Percentiles rank a stretch among this genome's conserved stretches.
Evolutionary conservation across 129 eudicot genomes (phyloP).

Genomic region (Kitagawia praeruptora): DNA sequence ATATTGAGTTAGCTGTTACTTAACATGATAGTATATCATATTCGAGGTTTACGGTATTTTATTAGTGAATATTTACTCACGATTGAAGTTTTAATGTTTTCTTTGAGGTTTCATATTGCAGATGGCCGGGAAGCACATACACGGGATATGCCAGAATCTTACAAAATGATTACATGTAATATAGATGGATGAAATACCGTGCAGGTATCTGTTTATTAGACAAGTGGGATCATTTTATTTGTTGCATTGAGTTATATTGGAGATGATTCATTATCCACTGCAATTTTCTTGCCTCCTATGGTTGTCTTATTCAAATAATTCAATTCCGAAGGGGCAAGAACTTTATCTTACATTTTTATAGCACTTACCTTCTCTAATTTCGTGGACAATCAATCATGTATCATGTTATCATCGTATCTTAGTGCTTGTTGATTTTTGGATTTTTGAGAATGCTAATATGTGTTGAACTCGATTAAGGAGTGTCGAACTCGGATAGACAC

Average conservation of each 20-base stretch:
- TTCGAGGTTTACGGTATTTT: too few species aligned
- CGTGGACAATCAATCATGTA: background rate
- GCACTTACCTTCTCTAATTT: background rate
- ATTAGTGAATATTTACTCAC: background rate
- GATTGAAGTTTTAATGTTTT: background rate
- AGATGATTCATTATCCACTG: conserved; percentile 22
- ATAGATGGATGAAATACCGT: background rate
- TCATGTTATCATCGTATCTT: background rate
- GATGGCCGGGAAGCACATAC: background rate
- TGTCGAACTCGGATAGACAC: background rate
- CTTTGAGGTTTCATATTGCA: background rate
- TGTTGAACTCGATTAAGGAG: background rate
- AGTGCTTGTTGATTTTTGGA: background rate
- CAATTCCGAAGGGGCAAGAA: conserved; percentile 12
- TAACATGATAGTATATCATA: background rate
- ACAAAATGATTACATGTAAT: background rate
- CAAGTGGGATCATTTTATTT: conserved; percentile 20
- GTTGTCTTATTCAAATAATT: conserved; percentile 6
- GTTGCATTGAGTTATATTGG: conserved; percentile 9
- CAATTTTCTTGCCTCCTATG: background rate
- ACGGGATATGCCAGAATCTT: conserved; percentile 2
- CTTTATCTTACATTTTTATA: background rate
- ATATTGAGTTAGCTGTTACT: background rate
- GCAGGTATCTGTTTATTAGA: background rate
- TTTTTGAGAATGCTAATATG: background rate